Base-by-base conservation (phyloP, 2,329 filamentous ascomycete genomes). In the Teratosphaeria epicoccoides region DNA sequence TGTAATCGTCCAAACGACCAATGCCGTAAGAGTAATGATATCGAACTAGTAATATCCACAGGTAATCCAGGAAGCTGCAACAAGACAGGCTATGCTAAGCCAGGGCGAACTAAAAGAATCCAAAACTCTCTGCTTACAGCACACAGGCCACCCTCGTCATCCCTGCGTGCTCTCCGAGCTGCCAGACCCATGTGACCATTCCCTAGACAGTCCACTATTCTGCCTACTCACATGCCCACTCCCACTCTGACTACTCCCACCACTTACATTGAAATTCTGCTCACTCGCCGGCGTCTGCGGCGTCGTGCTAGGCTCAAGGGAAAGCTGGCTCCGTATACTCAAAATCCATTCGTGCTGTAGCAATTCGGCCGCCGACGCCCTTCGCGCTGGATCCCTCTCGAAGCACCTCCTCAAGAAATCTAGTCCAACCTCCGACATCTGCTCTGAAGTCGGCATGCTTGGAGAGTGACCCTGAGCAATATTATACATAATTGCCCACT, bases 401-500 rank as follows among this genome's bases (percentile, higher is more conserved):
- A 98, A 97, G 73, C 91, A 97, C 58, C 80, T 82, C 61, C 81
- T 81, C 58, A 98, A 70, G 65, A 98, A 97, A 66, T 97, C 89
- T 57, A 96, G 83, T 22, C 93, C 93, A 51, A 81, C 71, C 0
- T 84, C 79, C 63, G 87, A 93, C 57, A 98, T 79, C 70, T 97
- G 91, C 49, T 97, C 91, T 0, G 75, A 68, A 0, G 81, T 77
- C 1, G 93, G 93, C 51, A 96, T 76, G 66, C 88, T 85, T 5
- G 93, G 93, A 47, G 89, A 87, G 62, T 96, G 95, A 58, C 93
- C 93, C 67, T 95, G 91, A 1, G 93, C 93, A 64, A 98, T 98
- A 74, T 97, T 97, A 78, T 96, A 98, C 93, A 98, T 98, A 73
- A 98, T 97, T 43, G 93, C 93, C 89, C 90, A 98, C 70, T 98